Evolutionary conservation across 768 basidiomycete genomes (phyloP), one percentile per base, ranked within the genome.

Genomic region (Russula earlei): DNA sequence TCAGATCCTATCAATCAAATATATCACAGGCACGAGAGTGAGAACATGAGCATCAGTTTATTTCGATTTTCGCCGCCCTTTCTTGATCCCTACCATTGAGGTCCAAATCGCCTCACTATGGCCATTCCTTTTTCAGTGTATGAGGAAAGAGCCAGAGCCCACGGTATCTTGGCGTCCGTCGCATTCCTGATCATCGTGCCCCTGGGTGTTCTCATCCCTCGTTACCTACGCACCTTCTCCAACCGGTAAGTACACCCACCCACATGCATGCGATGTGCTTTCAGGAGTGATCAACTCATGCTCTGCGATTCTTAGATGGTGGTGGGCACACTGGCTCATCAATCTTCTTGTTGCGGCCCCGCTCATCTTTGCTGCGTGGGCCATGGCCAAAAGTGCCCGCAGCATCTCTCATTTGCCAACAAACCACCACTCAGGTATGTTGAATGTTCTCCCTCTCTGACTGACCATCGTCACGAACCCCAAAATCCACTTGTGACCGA

Each of bases 341-440:
- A 57, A 51, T 44, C 34, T 55, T 6, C 2, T 51, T 9, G 59
- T 84, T 37, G 68, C 81, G 4, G 76, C 71, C 5, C 81, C 82
- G 11, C 65, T 84, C 52, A 80, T 84, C 63, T 69, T 76, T 33
- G 69, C 72, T 2, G 81, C 79, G 17, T 76, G 75, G 70, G 68
- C 70, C 1, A 55, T 72, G 43, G 82, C 79, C 2, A 11, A 27
- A 2, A 17, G 9, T 10, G 52, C 47, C 27, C 0, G 3, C 8
- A 0, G 49, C 0, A 2, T 49, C 12, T 29, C 40, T 3, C 19
- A 19, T 9, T 1, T 0, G 1, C 59, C 41, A n/a, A 54, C 59
- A 45, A 77, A 80, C 60, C 68, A 73, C 4, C 83, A 75, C 65
- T n/a, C 68, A 66, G 59, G 68, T 65, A 24, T 12, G 56, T 40